Evolutionary conservation across 768 basidiomycete species (phyloP).

Genomic region (Mycena metata): DNA sequence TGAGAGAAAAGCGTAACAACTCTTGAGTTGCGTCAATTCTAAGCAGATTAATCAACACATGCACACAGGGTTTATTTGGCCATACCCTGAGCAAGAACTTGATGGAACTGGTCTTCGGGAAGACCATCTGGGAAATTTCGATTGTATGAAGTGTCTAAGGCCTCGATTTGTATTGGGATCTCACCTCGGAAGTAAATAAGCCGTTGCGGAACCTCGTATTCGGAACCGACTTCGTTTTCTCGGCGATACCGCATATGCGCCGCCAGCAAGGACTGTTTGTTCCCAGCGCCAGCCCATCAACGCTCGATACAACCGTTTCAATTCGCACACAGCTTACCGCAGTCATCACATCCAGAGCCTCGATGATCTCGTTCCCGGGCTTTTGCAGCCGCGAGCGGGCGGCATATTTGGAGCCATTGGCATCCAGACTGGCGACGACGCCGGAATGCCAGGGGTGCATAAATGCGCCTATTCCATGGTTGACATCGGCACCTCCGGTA

Average conservation of each 20-base stretch:
- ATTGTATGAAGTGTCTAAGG: constrained; percentile 20
- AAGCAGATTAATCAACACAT: constrained; percentile 40
- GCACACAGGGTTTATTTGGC: background rate
- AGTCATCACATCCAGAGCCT: constrained; percentile 76
- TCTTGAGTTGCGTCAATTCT: constrained; percentile 72
- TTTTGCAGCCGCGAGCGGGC: constrained; percentile 68
- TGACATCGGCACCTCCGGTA: constrained; percentile 71
- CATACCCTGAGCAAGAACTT: constrained; percentile 70
- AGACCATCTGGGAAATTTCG: constrained; percentile 60
- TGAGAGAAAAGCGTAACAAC: constrained; percentile 52
- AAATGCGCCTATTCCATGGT: background rate
- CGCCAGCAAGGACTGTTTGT: constrained; percentile 61
- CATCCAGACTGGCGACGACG: constrained; percentile 83
- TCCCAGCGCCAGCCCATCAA: constrained; percentile 44
- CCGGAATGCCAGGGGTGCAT: constrained; percentile 77
- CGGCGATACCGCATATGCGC: constrained; percentile 71
- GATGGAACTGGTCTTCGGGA: constrained; percentile 65
- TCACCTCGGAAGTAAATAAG: constrained; percentile 83
- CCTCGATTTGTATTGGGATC: constrained; percentile 35
- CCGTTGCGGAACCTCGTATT: constrained; percentile 63
- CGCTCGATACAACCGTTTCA: constrained; percentile 35
- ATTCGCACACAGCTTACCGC: constrained; percentile 55
- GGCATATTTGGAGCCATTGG: constrained; percentile 79
- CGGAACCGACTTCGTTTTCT: constrained; percentile 57
- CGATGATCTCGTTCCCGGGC: constrained; percentile 82